A percentile compares a stretch with the other conserved stretches of the same genome.
Conservation (phyloP, 768 basidiomycete genomes). For the Trametes cingulata region DNA sequence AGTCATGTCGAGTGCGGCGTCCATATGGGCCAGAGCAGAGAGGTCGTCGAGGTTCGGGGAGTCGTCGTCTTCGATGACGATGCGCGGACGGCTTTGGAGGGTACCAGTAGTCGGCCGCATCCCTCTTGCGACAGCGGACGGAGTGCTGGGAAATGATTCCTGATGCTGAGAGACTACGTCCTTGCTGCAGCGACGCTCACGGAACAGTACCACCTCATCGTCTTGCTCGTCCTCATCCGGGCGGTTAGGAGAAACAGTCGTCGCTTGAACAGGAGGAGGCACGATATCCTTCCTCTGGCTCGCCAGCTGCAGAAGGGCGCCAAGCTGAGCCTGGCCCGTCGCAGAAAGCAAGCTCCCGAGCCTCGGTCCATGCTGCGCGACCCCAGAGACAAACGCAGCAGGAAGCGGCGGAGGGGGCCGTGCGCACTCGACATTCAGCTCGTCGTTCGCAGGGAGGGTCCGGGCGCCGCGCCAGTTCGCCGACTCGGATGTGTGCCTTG, state of each 20-base stretch:
- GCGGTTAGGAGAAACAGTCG: no score
- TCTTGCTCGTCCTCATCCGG: background rate
- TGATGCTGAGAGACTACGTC: background rate
- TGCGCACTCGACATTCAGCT: background rate
- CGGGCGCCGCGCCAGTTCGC: background rate
- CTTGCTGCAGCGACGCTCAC: background rate
- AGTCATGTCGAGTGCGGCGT: no score
- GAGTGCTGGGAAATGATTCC: background rate
- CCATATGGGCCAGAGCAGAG: no score
- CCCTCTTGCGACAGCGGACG: no score
- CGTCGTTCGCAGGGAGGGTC: background rate
- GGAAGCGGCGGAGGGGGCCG: background rate
- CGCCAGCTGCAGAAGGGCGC: background rate
- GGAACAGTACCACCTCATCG: background rate
- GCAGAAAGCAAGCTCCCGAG: background rate
- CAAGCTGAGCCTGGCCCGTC: background rate
- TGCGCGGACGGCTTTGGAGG: no score
- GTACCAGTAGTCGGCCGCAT: no score
- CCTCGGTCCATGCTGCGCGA: background rate
- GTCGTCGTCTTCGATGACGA: no score
- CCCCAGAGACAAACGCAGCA: background rate
- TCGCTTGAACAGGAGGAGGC: no score
- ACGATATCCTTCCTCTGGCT: background rate
- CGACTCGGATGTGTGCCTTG: background rate
- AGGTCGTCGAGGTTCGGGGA: no score